phyloP scores from a whole-genome alignment of 2,329 filamentous ascomycete species.

The Epichloe elymi region DNA sequence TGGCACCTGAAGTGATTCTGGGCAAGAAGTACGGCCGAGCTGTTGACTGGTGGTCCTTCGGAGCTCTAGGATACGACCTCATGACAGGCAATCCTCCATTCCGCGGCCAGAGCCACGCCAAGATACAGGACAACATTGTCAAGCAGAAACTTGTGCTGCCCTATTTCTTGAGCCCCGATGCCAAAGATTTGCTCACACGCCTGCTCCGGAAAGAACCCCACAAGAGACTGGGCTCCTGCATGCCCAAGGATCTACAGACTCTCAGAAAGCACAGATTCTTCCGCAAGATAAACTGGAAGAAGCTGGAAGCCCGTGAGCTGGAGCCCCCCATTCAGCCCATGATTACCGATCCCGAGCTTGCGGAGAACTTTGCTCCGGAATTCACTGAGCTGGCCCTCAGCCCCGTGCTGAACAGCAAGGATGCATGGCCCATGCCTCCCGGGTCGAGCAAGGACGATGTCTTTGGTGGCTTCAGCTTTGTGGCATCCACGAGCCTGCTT shows the following conservation, averaged over 20 bases:
- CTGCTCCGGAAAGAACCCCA: constrained; percentile 83
- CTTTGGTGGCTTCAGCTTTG: constrained; percentile 53
- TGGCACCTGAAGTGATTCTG: constrained; percentile 89
- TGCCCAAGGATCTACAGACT: constrained; percentile 72
- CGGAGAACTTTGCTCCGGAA: constrained; percentile 90
- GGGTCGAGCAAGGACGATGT: constrained; percentile 35
- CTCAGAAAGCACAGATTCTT: constrained; percentile 96
- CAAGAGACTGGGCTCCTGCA: constrained; percentile 78
- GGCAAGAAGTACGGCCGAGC: constrained; percentile 84
- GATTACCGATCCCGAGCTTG: constrained; percentile 88
- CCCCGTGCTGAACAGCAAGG: constrained; percentile 42
- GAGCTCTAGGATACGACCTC: constrained; percentile 81
- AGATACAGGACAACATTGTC: constrained; percentile 91
- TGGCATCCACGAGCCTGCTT: constrained; percentile 43
- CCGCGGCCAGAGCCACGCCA: constrained; percentile 77
- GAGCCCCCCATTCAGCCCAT: constrained; percentile 84
- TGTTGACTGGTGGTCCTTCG: constrained; percentile 98
- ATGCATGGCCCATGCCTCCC: constrained; percentile 25
- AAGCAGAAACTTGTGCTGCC: constrained; percentile 82
- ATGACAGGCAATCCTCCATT: constrained; percentile 90
- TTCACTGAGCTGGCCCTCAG: constrained; percentile 80
- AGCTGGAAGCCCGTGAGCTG: constrained; percentile 67
- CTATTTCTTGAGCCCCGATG: constrained; percentile 81
- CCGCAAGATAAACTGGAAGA: constrained; percentile 89
- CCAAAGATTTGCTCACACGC: constrained; percentile 84